Percentiles rank a stretch among this genome's conserved stretches.
These are phyloP conservation scores for Euphrasia arctica DNA, from an alignment of 305 asterid species.

Conservation along the genomic window DNA sequence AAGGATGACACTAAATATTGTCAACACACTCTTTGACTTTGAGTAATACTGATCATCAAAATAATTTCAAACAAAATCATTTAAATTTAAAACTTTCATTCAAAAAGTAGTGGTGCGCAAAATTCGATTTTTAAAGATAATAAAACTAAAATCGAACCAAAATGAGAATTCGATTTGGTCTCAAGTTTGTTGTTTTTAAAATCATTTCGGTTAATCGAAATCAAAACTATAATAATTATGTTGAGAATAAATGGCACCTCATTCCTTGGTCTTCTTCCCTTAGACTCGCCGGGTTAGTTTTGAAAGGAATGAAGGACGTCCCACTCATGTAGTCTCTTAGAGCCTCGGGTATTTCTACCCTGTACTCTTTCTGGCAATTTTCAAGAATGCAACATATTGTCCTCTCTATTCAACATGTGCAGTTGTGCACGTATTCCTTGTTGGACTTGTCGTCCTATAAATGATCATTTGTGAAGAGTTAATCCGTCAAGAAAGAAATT, in stretches of 20 bases:
- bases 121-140: too few relatives aligned
- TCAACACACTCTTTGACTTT: too few relatives aligned
- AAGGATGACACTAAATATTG: too few relatives aligned
- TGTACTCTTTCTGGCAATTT: background rate
- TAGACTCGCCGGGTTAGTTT: background rate
- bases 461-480: background rate
- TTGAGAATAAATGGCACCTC: background rate
- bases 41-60: too few relatives aligned
- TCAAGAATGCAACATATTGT: background rate
- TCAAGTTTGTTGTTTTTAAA: too few relatives aligned
- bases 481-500: background rate
- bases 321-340: background rate
- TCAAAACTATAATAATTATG: background rate
- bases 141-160: too few relatives aligned
- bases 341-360: background rate
- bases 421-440: slow-evolving; percentile 5
- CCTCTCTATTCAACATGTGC: slow-evolving; percentile 1
- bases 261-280: slow-evolving; percentile 4
- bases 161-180: too few relatives aligned
- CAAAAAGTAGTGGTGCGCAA: too few relatives aligned
- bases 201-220: too few relatives aligned
- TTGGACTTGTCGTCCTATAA: slow-evolving; percentile 3
- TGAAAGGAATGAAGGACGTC: background rate
- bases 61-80: too few relatives aligned
- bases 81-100: too few relatives aligned